These are phyloP conservation scores for Arthroderma sp. DNA, from an alignment of 2,329 filamentous ascomycete species.

Conservation along the genomic window DNA sequence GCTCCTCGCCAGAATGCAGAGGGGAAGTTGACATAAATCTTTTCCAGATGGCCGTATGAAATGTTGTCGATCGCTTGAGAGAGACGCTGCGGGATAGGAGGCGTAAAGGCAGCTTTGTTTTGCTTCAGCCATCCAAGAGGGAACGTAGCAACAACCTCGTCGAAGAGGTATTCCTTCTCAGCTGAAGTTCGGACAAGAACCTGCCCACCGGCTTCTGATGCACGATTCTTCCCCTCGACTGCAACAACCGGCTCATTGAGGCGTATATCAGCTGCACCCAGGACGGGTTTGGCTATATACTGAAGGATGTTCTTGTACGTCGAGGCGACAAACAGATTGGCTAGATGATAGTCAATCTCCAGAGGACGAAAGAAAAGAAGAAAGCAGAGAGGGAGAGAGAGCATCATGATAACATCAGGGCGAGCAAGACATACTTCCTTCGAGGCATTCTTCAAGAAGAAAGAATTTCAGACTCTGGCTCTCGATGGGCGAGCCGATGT, in stretches of 20 bases:
- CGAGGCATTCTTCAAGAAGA: conserved; percentile 54
- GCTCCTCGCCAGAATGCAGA: conserved; percentile 56
- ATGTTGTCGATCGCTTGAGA: conserved; percentile 37
- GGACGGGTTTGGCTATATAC: conserved; percentile 39
- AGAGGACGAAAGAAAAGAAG: neutral
- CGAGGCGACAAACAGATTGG: conserved; percentile 49
- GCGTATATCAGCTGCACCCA: conserved; percentile 38
- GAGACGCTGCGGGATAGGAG: conserved; percentile 33
- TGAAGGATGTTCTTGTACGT: conserved; percentile 49
- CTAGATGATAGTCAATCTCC: conserved; percentile 10
- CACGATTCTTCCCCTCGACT: conserved; percentile 24
- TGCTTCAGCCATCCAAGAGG: conserved; percentile 44
- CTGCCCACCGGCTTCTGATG: conserved; percentile 21
- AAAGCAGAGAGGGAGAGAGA: neutral
- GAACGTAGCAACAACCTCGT: conserved; percentile 42
- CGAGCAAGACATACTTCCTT: conserved; percentile 37
- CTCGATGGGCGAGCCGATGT: conserved; percentile 49
- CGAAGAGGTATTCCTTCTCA: conserved; percentile 32
- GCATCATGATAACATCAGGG: neutral
- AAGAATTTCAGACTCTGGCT: conserved; percentile 53
- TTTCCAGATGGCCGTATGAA: conserved; percentile 38
- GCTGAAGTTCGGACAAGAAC: conserved; percentile 35
- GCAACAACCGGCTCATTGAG: conserved; percentile 35
- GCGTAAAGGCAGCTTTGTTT: conserved; percentile 35
- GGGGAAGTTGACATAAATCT: conserved; percentile 55